A percentile compares a stretch with the other conserved stretches of the same genome.
Conservation (phyloP, 495 filamentous ascomycete species). For the Hamigera avellanea region DNA sequence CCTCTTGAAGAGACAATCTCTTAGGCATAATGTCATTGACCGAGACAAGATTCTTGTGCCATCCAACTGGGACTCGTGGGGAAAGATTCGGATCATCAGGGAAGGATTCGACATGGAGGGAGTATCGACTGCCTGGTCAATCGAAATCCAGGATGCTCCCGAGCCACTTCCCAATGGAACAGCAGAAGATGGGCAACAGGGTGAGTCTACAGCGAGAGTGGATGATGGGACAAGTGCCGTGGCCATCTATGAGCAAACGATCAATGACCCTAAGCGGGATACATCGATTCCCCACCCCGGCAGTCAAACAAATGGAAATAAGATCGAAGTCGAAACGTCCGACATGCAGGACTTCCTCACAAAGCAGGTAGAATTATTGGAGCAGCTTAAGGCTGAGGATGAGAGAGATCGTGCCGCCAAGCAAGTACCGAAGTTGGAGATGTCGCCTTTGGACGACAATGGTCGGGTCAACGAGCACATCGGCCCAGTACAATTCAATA, state of each 20-base stretch:
- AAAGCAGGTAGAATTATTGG: constrained; percentile 60
- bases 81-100: constrained; percentile 86
- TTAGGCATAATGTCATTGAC: constrained; percentile 94
- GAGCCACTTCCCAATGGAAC: constrained; percentile 18
- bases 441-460: constrained; percentile 36
- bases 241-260: constrained; percentile 64
- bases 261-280: constrained; percentile 58
- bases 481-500: constrained; percentile 92
- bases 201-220: constrained; percentile 13
- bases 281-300: constrained; percentile 36
- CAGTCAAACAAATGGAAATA: constrained; percentile 31
- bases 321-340: constrained; percentile 55
- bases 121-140: constrained; percentile 71
- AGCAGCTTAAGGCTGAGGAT: constrained; percentile 54
- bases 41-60: constrained; percentile 90
- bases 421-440: constrained; percentile 29
- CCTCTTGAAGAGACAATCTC: constrained; percentile 65
- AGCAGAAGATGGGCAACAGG: constrained; percentile 7
- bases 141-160: constrained; percentile 56
- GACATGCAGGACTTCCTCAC: constrained; percentile 72
- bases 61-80: constrained; percentile 97
- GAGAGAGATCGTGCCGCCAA: constrained; percentile 38
- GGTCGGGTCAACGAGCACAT: constrained; percentile 76
- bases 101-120: constrained; percentile 90
- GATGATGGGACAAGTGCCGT: constrained; percentile 47